Evolutionary conservation across 345 rosid genomes (phyloP), one percentile per base, ranked within the genome.

Genomic region (Rhizophora mangle): DNA sequence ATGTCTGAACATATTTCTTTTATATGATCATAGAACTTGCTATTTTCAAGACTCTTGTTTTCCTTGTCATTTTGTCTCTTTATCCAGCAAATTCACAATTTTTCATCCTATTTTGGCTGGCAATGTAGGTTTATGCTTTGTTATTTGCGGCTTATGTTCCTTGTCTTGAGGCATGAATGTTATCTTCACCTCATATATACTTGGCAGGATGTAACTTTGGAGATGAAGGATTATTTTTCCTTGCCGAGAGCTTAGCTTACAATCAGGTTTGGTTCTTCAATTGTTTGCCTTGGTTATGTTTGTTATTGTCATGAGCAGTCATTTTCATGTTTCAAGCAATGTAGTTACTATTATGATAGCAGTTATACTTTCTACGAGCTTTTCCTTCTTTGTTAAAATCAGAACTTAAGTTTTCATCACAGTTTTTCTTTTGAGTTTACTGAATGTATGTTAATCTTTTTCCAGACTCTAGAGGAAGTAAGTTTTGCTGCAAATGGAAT

Each of bases 401-500:
- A 13, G 18, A 24, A 24, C 46, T 26, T 52, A 24, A 49, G 61
- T 70, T 67, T 57, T 62, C 58, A 16, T 34, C 39, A 30, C 27
- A 20, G 16, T 53, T 9, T 34, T 39, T 20, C 22, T 68, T 57
- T 30, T 56, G 13, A 36, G 32, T 74, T 47, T 54, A 22, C 68
- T 75, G 60, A 63, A 57, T 19, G 20, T 27, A 6, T 56, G n/a
- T 29, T 56, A 6, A 63, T 55, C 64, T 29, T 66, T 64, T 81
- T 72, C 83, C 83, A 91, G 98, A 82, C 81, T 69, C 77, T 85
- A 67, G 97, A 88, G 82, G 95, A 94, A 82, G 98, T 91, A 27
- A 89, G 89, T 81, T 94, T 94, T 88, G 96, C 97, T 76, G 93
- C 97, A 69, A 89, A 91, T 83, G 95, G 96, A 66, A 91, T 94